Evolutionary conservation across 2,329 filamentous ascomycete species (phyloP).

Genomic region (Penicillium sp.): DNA sequence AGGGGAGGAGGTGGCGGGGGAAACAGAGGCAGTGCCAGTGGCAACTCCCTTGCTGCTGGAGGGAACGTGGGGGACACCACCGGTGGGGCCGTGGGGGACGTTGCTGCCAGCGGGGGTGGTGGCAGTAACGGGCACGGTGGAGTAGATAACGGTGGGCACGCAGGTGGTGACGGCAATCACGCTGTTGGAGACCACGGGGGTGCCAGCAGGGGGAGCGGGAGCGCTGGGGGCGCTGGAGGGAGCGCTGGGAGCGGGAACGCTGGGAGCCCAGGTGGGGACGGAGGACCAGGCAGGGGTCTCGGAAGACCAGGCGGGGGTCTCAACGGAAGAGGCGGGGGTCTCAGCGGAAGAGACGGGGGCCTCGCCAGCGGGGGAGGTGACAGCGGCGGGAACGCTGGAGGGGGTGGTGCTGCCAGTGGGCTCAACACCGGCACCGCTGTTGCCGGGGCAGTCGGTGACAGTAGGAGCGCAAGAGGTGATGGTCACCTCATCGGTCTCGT

Average conservation of each 20-base stretch:
- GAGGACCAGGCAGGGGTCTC: constrained; percentile 10
- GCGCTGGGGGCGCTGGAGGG: constrained; percentile 3
- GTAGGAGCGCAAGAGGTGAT: constrained; percentile 54
- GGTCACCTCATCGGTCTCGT: constrained; percentile 52
- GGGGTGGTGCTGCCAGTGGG: constrained; percentile 12
- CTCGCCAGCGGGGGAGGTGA: constrained; percentile 13
- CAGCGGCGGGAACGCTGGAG: constrained; percentile 9
- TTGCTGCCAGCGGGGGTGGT: constrained; percentile 10
- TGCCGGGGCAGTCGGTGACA: constrained; percentile 52
- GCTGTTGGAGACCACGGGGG: constrained; percentile 7
- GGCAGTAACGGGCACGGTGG: constrained; percentile 19
- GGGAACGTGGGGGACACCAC: constrained; percentile 16
- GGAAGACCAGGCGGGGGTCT: constrained; percentile 6
- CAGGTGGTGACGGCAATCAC: constrained; percentile 25
- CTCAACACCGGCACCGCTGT: constrained; percentile 8
- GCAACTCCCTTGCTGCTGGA: constrained; percentile 9
- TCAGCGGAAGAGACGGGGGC: not conserved
- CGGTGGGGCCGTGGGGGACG: constrained; percentile 14
- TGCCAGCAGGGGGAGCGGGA: constrained; percentile 7
- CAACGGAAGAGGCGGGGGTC: constrained; percentile 8
- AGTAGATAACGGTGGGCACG: constrained; percentile 24
- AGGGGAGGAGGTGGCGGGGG: constrained; percentile 15
- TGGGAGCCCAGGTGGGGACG: constrained; percentile 9
- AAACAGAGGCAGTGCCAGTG: constrained; percentile 2
- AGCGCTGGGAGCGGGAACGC: constrained; percentile 6